phyloP scores from a whole-genome alignment of 805 yeast genomes.

The Millerozyma acaciae region DNA sequence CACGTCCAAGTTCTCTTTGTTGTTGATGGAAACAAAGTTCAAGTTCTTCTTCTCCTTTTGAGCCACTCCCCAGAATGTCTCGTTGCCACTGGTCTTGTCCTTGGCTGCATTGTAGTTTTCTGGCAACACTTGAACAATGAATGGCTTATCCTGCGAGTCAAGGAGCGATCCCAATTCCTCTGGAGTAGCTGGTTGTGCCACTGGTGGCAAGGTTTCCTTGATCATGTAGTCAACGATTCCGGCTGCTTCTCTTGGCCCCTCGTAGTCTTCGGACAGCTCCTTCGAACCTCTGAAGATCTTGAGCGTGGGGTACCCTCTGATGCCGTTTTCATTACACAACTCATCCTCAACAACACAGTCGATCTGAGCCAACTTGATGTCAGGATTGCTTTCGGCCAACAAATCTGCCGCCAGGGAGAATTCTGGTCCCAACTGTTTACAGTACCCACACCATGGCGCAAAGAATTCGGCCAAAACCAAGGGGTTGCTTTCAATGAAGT shows the following conservation, averaged over 20 bases:
- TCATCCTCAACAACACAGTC: constrained; percentile 80
- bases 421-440: constrained; percentile 84
- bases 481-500: constrained; percentile 66
- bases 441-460: constrained; percentile 98
- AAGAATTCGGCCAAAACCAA: constrained; percentile 83
- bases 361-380: constrained; percentile 73
- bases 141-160: constrained; percentile 45
- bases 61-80: constrained; percentile 63
- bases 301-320: constrained; percentile 82
- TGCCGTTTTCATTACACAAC: constrained; percentile 61
- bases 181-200: constrained; percentile 38
- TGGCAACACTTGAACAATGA: constrained; percentile 50
- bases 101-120: constrained; percentile 23
- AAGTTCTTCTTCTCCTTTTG: constrained; percentile 57
- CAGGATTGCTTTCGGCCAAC: constrained; percentile 48
- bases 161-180: constrained; percentile 50
- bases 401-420: constrained; percentile 67
- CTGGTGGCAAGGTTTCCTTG: constrained; percentile 76
- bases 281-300: constrained; percentile 62
- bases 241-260: constrained; percentile 79
- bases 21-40: constrained; percentile 48
- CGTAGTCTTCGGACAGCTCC: constrained; percentile 56
- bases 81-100: constrained; percentile 32
- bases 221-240: constrained; percentile 77
- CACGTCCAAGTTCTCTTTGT: constrained; percentile 35